These are phyloP conservation scores for Verticillium isaacii DNA, from an alignment of 2,329 filamentous ascomycete genomes.

Conservation along the genomic window DNA sequence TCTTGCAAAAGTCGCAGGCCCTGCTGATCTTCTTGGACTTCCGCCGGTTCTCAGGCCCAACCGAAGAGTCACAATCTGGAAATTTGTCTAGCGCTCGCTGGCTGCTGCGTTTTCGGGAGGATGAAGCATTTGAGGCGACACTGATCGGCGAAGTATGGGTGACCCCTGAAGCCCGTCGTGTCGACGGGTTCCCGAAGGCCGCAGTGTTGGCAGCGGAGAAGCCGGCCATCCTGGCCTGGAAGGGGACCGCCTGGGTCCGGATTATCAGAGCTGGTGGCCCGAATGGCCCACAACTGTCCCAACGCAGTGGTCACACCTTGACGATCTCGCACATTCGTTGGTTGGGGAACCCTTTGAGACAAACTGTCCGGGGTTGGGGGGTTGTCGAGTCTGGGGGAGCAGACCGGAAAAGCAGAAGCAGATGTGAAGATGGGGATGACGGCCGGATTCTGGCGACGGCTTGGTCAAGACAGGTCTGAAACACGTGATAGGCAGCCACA, in stretches of 20 bases:
- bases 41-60: slow-evolving; percentile 4
- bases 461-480: neutral
- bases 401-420: neutral
- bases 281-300: neutral
- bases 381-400: neutral
- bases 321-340: neutral
- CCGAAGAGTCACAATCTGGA: neutral
- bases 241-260: neutral
- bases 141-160: neutral
- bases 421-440: neutral
- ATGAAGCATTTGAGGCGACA: neutral
- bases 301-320: neutral
- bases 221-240: neutral
- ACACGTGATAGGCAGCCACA: neutral
- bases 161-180: neutral
- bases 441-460: neutral
- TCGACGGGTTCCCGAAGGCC: neutral
- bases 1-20: slow-evolving; percentile 33
- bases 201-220: neutral
- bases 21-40: slow-evolving; percentile 26
- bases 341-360: neutral
- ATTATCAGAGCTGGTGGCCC: neutral
- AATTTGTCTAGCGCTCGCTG: neutral
- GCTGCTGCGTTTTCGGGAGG: neutral
- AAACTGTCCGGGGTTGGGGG: neutral